Evolutionary conservation across 495 filamentous ascomycete genomes (phyloP).

Genomic region (Cairneyella variabilis): DNA sequence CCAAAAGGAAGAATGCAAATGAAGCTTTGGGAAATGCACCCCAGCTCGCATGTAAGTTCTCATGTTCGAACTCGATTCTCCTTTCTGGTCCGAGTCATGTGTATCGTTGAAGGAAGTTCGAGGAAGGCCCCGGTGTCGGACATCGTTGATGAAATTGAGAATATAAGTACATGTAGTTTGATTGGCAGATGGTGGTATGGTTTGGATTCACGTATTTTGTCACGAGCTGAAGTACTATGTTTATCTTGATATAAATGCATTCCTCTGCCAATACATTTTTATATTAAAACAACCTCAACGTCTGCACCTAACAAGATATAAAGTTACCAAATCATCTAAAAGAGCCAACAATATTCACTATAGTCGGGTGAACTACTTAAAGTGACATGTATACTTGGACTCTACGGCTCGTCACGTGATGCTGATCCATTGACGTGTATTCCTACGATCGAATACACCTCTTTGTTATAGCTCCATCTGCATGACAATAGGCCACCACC

Average conservation of each 20-base stretch:
- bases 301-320: no score
- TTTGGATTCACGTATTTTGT: neutral
- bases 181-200: neutral
- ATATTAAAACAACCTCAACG: no score
- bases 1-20: neutral
- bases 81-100: neutral
- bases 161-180: neutral
- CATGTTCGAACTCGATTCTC: neutral
- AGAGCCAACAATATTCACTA: no score
- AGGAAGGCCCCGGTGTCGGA: neutral
- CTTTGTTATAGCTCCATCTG: neutral
- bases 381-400: no score
- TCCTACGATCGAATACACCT: neutral
- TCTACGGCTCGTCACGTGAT: neutral
- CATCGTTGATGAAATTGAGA: neutral
- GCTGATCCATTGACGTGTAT: neutral
- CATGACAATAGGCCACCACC: neutral
- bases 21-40: neutral
- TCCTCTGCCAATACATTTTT: no score
- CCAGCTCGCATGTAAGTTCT: neutral
- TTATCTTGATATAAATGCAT: no score
- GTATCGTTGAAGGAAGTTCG: neutral
- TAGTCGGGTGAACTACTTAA: no score
- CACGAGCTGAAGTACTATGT: neutral
- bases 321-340: no score